Base-by-base conservation (phyloP, 2,329 filamentous ascomycete genomes). In the Calonectria montana region DNA sequence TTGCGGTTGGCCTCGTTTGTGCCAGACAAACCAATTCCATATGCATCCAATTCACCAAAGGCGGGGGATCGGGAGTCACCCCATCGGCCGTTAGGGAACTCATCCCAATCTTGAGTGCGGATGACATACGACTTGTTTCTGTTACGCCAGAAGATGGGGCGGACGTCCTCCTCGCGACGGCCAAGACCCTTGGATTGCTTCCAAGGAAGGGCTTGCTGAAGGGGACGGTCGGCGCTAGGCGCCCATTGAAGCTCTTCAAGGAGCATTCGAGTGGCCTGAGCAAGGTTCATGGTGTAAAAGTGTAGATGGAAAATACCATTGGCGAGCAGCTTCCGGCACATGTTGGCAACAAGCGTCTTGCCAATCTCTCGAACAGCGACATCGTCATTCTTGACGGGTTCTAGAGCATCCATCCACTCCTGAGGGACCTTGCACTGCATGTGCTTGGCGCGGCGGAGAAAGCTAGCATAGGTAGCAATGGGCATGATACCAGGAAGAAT, bases 231-330 rank as follows among this genome's bases (percentile, higher is more conserved):
- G 9, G 91, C 87, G 23, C 93, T 94, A 1, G 97, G 96, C 62
- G 94, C 89, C 84, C 98, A 91, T 66, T 92, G 88, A 27, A 99
- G 88, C 83, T 98, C 96, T 78, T 98, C 96, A 16, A 99, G 89
- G 27, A 99, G 92, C 93, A 98, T 96, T 78, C 94, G 93, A 1
- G 96, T 98, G 63, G 97, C 94, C 83, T 97, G 95, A 13, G 95
- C 96, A 23, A 99, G 89, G 84, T 99, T 99, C 97, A 99, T 99
- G 72, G 97, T 99, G 87, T 99, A 99, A 85, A 99, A 99, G 84
- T 99, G 97, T 75, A 99, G 85, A 82, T 98, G 95, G 74, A 91
- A 89, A 76, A 98, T 94, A 47, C 96, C 97, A 41, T 91, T 92
- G 71, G 92, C 91, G 69, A 98, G 87, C 72, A 99, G 91, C 84